Evolutionary conservation across 202 grass and related monocot genomes (phyloP), one percentile per base, ranked within the genome.

Genomic region (Carex arenaria): DNA sequence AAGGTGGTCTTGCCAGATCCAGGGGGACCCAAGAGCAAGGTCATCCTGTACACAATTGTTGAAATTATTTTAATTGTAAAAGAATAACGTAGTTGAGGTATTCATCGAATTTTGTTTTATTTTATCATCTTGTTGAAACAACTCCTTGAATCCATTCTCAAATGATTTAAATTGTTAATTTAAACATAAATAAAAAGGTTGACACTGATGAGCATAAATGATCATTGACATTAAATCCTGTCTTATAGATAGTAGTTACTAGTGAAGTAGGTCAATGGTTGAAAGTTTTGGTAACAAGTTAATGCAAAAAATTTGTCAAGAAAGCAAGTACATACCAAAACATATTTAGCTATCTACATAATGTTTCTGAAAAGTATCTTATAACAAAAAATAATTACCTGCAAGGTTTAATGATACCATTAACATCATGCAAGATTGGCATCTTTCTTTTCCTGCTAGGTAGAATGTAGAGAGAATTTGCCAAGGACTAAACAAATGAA

Each of bases 1-100:
- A 98, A 82, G 14, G 90, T 91, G 17, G 92, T 98, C 84, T 98
- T 98, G 3, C 95, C 95, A 13, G 95, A 94, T 0, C 92, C 92
- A 9, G 94, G 94, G 14, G 94, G 83, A 3, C 87, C 83, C 53
- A 89, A 72, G 2, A 89, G 83, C 72, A 84, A 60, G 10, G 82
- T 84, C 82, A 75, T 84, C 28, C 82, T 84, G 32, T 36, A 40
- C 13, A 38, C 2, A 81, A 64, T 65, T 18, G 22, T 64, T 81
- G 22, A 49, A 81, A 13, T 51, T 47, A 61, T n/a, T 80, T 63
- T 11, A 3, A 81, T 64, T 81, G 1, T 13, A 63, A 45, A 45
- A 81, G n/a, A 51, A 2, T 38, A 23, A 17, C 30, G 5, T 56
- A 78, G 62, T 82, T 67, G 18, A 38, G 47, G 53, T 31, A 56